Evolutionary conservation across 306 rosid genomes (phyloP).

Genomic region (Sicyos edulis): DNA sequence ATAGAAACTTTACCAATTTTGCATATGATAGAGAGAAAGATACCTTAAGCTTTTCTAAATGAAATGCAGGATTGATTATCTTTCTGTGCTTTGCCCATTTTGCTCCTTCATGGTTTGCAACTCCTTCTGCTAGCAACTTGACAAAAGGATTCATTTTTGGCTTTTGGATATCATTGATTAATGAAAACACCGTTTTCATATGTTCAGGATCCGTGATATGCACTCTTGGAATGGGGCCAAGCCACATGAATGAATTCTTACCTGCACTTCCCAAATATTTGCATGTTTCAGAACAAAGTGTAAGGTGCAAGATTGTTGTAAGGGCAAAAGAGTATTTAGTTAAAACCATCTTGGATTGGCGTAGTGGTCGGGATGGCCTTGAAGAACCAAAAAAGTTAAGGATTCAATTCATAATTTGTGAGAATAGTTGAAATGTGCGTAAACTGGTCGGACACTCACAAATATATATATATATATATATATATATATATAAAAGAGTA

Average conservation of each 20-base stretch:
- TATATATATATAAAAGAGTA: too few species aligned
- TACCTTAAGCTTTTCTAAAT: neutral
- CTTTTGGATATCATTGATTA: neutral
- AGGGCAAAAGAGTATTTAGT: too few species aligned
- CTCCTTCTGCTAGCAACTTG: neutral
- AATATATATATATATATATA: too few species aligned
- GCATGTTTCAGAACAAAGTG: neutral
- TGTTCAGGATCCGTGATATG: neutral
- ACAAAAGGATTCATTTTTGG: neutral
- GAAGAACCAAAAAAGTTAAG: too few species aligned
- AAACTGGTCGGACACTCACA: too few species aligned
- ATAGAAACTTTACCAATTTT: too few species aligned
- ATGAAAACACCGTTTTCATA: neutral
- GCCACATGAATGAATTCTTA: constrained; percentile 10
- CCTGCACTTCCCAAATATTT: constrained; percentile 3
- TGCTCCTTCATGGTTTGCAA: neutral
- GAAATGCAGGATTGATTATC: constrained; percentile 8
- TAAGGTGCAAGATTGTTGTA: too few species aligned
- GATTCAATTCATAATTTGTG: too few species aligned
- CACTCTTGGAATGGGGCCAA: neutral
- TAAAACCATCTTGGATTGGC: too few species aligned
- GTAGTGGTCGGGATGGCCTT: too few species aligned
- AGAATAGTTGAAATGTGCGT: too few species aligned
- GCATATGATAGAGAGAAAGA: neutral
- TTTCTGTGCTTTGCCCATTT: constrained; percentile 11